Evolutionary conservation across 768 basidiomycete genomes (phyloP), one percentile per base, ranked within the genome.

Genomic region (Floccularia luteovirens): DNA sequence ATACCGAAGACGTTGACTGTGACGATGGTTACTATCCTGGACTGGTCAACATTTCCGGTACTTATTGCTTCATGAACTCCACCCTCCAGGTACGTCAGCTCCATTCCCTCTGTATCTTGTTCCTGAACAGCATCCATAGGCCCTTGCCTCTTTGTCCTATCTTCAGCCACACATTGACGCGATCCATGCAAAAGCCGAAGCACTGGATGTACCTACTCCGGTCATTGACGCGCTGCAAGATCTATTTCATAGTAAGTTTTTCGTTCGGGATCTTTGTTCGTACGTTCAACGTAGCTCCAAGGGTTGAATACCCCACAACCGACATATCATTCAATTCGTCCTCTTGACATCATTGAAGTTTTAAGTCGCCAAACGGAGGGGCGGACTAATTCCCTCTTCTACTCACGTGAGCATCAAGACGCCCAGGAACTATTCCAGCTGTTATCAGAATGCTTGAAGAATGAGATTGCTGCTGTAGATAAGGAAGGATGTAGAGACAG

Each of bases 371-470:
- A 73, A 44, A 64, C 72, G 25, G 59, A 67, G 24, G 73, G 72
- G 36, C 74, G 73, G 46, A 53, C 67, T 46, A 72, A 73, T 48
- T 72, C 82, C 0, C 70, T 91, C 8, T 82, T 94, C 59, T 77
- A 79, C 48, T 90, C 90, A 1, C 81, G 90, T 10, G 91, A 96
- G 56, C 94, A 98, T 57, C 94, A 98, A 63, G 94, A 98, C 57
- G 94, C 94, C 3, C 94, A 98, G 54, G 94, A 98, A 56, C 73
- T 98, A n/a, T 97, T 96, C 64, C 84, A 94, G 50, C 79, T 97
- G 23, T 67, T 97, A 6, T 85, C 91, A 1, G 91, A 93, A 57
- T 86, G 81, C 38, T 71, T 97, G 49, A 90, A 90, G 61, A 82
- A 81, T 45, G 94, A 98, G 57, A 70, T 80, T n/a, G 55, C 63